Percentiles rank a stretch among this genome's conserved stretches.
Conservation (phyloP, 352 stramenopile genomes). For the Phytopythium montanum region DNA sequence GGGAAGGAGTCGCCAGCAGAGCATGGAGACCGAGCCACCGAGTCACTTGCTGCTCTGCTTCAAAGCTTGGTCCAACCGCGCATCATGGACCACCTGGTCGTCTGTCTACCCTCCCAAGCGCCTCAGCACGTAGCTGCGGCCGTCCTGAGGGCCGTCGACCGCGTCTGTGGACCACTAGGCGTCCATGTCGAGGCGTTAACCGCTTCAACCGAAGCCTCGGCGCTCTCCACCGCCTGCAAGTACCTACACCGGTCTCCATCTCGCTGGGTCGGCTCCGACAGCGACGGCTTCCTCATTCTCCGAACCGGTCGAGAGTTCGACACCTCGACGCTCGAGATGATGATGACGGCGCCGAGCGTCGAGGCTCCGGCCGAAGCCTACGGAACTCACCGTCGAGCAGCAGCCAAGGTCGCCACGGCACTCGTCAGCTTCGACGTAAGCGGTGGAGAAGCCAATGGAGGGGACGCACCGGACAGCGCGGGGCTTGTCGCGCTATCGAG, state of each 20-base stretch:
- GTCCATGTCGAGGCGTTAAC: slow-evolving; percentile 13
- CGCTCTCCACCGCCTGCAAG: slow-evolving; percentile 3
- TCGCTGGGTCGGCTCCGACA: background rate
- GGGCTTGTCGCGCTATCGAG: slow-evolving; percentile 17
- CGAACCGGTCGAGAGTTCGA: slow-evolving; percentile 16
- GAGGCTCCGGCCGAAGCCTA: no score
- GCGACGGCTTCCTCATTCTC: slow-evolving; percentile 16
- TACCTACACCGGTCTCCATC: background rate
- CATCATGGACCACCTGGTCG: slow-evolving; percentile 16
- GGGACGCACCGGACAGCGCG: slow-evolving; percentile 3
- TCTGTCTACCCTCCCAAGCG: slow-evolving; percentile 7
- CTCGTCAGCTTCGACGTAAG: slow-evolving; percentile 22
- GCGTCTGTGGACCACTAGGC: slow-evolving; percentile 4
- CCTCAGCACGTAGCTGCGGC: background rate
- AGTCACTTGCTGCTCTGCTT: slow-evolving; percentile 12
- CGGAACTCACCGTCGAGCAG: background rate
- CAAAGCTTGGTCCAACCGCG: slow-evolving; percentile 12
- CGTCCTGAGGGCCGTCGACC: slow-evolving; percentile 1
- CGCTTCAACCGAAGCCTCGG: background rate
- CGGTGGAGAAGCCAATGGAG: background rate
- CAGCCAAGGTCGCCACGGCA: slow-evolving; percentile 5
- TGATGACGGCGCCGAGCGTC: slow-evolving; percentile 11
- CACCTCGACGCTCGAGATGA: slow-evolving; percentile 23
- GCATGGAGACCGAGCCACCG: slow-evolving; percentile 2
- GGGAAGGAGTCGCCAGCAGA: background rate